Evolutionary conservation across 2,329 filamentous ascomycete genomes (phyloP), one percentile per base, ranked within the genome.

Genomic region (Colletotrichum musicola): DNA sequence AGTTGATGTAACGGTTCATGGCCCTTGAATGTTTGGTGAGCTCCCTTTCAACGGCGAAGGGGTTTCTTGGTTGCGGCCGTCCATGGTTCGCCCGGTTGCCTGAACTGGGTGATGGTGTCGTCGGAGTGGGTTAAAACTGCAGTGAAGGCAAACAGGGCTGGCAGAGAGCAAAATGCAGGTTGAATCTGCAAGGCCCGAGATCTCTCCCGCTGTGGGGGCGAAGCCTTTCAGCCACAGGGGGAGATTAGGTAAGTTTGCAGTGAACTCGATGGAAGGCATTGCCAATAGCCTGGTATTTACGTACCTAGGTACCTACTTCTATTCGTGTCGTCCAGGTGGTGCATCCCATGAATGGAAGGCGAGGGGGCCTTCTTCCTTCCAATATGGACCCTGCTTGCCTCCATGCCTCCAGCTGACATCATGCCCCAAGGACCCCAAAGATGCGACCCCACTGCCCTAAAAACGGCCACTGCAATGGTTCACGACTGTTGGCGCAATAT

Each of bases 31-130:
- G 30, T 35, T 35, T 35, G 30, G 30, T 2, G 30, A 35, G 10
- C 30, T 59, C 54, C 53, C 65, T 60, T 18, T 63, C 42, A 64
- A 68, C 65, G 62, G 49, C 13, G 53, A 54, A 13, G 27, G 22
- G 42, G 25, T 30, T 38, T 20, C 46, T 16, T 42, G 60, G 44
- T 46, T 16, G 44, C 16, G 16, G 13, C 16, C 16, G 14, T 16
- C 12, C 13, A 46, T 46, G 44, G 44, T 46, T 46, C 14, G 44
- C 44, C 44, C 44, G 16, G 30, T 35, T 35, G 30, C 30, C 30
- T 35, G 7, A 10, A 9, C 10, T 35, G 10, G 3, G 30, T 49
- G 20, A 12, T 49, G 46, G 16, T 49, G 18, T 30, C 38, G 27
- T 59, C n/a, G 4, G 38, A 13, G 4, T 50, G 47, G 18, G 47